phyloP scores from a whole-genome alignment of 2,329 filamentous ascomycete species.

The Fusarium palustre region DNA sequence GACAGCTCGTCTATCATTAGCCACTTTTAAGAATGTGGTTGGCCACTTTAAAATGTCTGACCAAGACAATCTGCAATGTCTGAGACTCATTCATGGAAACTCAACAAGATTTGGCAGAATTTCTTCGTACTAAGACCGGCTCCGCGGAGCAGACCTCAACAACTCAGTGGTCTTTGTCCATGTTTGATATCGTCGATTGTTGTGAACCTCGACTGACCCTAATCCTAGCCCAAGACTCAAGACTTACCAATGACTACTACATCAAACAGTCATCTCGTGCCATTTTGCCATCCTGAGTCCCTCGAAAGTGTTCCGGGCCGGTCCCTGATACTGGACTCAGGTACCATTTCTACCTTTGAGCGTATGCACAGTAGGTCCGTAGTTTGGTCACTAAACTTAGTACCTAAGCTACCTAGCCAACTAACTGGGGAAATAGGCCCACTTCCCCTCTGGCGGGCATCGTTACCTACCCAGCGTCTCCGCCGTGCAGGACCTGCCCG shows the following conservation, averaged over 20 bases:
- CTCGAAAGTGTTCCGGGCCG: slow-evolving; percentile 34
- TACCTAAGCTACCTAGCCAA: not conserved
- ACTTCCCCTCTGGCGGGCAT: slow-evolving; percentile 38
- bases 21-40: slow-evolving; percentile 15
- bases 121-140: not conserved
- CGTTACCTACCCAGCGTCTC: slow-evolving; percentile 29
- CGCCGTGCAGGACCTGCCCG: slow-evolving; percentile 20
- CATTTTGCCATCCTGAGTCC: slow-evolving; percentile 34
- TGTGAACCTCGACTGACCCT: slow-evolving; percentile 45
- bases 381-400: not conserved
- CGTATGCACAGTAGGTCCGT: not conserved
- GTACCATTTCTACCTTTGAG: slow-evolving; percentile 12
- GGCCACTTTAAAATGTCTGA: not conserved
- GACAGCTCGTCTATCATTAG: not conserved
- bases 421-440: slow-evolving; percentile 34
- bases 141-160: not conserved
- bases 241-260: slow-evolving; percentile 33
- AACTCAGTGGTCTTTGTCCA: slow-evolving; percentile 33
- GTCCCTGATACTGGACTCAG: slow-evolving; percentile 19
- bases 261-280: slow-evolving; percentile 22
- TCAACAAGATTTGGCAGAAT: slow-evolving; percentile 1
- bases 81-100: not conserved
- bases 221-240: slow-evolving; percentile 6
- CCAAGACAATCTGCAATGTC: not conserved
- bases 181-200: slow-evolving; percentile 32